phyloP scores from a whole-genome alignment of 305 asterid species.

The Nicotiana rustica region DNA sequence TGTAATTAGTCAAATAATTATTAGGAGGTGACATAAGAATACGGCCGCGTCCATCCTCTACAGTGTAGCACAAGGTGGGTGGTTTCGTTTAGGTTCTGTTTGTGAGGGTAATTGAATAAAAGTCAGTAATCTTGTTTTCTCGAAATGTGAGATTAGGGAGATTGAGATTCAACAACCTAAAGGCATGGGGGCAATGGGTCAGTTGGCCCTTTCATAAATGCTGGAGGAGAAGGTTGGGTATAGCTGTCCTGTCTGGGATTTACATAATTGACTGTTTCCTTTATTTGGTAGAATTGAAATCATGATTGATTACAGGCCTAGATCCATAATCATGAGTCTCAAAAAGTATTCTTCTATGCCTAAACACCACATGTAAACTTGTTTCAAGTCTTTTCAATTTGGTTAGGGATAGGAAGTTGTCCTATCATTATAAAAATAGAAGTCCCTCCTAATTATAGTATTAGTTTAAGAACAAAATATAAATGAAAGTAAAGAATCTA shows the following conservation, averaged over 20 bases:
- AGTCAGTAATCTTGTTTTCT: constrained; percentile 1
- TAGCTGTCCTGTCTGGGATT: constrained; percentile 10
- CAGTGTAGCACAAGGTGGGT: background rate
- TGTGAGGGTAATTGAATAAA: background rate
- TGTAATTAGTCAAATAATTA: background rate
- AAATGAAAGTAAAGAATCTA: background rate
- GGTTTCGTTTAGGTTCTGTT: constrained; percentile 2
- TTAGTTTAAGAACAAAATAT: background rate
- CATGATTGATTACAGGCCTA: background rate
- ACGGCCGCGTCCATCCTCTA: background rate
- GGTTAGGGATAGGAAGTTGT: background rate
- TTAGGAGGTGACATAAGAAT: background rate
- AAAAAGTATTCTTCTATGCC: background rate
- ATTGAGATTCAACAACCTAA: constrained; percentile 8
- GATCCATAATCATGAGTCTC: background rate
- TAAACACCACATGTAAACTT: background rate
- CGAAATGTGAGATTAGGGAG: constrained; percentile 21
- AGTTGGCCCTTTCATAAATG: background rate
- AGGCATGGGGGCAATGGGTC: background rate
- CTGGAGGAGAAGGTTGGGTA: background rate
- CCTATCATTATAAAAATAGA: background rate
- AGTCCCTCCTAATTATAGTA: background rate
- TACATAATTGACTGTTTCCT: background rate
- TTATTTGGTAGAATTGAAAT: background rate
- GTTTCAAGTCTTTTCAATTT: background rate